These are phyloP conservation scores for Geotrichum fermentans DNA, from an alignment of 1,139 yeast genomes.

Conservation along the genomic window DNA sequence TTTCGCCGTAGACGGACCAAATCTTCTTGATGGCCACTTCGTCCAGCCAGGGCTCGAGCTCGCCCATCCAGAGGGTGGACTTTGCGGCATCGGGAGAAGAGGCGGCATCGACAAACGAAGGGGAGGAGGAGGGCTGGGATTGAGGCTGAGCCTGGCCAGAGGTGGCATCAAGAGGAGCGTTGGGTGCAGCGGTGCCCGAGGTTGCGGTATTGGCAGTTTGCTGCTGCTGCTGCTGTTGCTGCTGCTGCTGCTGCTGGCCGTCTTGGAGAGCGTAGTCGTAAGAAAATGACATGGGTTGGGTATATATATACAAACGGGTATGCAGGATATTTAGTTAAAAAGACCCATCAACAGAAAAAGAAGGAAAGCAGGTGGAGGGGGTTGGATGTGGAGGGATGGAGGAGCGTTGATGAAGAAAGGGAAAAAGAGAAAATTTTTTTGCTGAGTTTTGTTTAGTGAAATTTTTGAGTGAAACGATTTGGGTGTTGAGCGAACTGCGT, in stretches of 20 bases:
- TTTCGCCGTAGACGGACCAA: slow-evolving; percentile 56
- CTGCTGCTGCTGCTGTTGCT: too few species aligned
- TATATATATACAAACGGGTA: slow-evolving; percentile 6
- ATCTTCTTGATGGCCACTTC: slow-evolving; percentile 61
- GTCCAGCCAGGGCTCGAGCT: slow-evolving; percentile 80
- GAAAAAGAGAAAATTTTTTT: too few species aligned
- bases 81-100: slow-evolving; percentile 16
- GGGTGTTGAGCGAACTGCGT: too few species aligned
- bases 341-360: too few species aligned
- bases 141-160: neutral
- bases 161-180: neutral
- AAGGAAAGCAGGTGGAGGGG: too few species aligned
- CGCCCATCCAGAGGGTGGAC: slow-evolving; percentile 84
- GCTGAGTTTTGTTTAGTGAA: too few species aligned
- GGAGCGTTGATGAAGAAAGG: too few species aligned
- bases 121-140: neutral
- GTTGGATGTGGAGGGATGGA: too few species aligned
- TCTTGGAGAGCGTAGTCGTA: slow-evolving; percentile 11
- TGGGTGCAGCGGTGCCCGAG: neutral
- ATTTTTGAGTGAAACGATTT: too few species aligned
- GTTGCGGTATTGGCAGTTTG: neutral
- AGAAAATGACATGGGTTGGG: slow-evolving; percentile 12
- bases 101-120: neutral
- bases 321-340: slow-evolving; percentile 5
- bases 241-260: slow-evolving; percentile 1